Base-by-base conservation (phyloP, 768 basidiomycete species). In the Russula virescens region DNA sequence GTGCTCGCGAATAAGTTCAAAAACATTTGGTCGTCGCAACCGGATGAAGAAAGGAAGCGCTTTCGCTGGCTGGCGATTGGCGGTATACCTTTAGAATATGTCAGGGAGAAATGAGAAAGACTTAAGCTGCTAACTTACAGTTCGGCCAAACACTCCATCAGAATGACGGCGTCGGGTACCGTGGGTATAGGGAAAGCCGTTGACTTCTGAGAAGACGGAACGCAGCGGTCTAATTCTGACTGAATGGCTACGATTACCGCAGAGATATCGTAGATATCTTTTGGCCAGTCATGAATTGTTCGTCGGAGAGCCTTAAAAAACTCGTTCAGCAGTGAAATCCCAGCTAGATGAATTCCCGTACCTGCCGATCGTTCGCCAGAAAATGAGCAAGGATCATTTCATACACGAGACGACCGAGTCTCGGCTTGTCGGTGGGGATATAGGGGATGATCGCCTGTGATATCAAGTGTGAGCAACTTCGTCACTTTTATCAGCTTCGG, bases 121-220 rank as follows among this genome's bases (percentile, higher is more conserved):
- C 50, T 34, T 50, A 52, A 48, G 14, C 48, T 5, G 2, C 1
- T 14, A 40, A 73, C 81, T 66, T 69, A 94, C 89, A 98, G 77
- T 69, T 98, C 96, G 0, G 91, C 92, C 25, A 98, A 75, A 72
- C 91, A 95, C 71, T 96, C 93, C 88, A 98, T 92, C n/a, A 98
- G 79, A 9, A 91, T 72, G 1, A 79, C 76, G 1, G 82, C 78
- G 58, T 82, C 81, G 43, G 81, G 79, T 21, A 72, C 72, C 3
- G 78, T 69, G 1, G 75, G 61, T 7, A 60, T 43, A 9, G 46
- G 61, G 16, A 71, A 69, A 46, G 77, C 75, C 21, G 53, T 49
- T 34, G 63, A 46, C 11, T 74, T 78, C 0, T 79, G 76, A 2
- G 82, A 82, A 0, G 82, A 77, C 0, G 82, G 82, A 0, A 81